A percentile compares a stretch with the other conserved stretches of the same genome.
These are phyloP conservation scores for Hypoxylon sp. DNA, from an alignment of 2,329 filamentous ascomycete genomes.

Conservation along the genomic window DNA sequence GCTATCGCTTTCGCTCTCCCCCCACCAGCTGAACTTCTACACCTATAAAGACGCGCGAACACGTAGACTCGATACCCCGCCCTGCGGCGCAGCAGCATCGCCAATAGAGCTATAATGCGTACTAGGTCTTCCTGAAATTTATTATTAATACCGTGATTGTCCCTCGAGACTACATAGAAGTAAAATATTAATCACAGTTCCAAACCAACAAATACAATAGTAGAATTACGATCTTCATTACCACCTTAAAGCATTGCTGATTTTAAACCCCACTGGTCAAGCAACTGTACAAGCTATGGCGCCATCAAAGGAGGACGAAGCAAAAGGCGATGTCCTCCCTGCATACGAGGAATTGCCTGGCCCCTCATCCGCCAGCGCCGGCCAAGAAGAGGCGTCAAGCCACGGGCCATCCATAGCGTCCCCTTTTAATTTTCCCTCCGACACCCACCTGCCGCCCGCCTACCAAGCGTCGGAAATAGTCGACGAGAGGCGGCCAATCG, in stretches of 20 bases:
- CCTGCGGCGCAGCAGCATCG: conserved; percentile 20
- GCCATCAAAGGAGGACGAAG: conserved; percentile 26
- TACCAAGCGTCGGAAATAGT: conserved; percentile 17
- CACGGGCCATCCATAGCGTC: conserved; percentile 53
- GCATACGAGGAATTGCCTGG: conserved; percentile 42
- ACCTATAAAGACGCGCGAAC: not conserved
- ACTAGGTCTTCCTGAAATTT: not conserved
- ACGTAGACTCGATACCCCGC: conserved; percentile 12
- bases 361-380: conserved; percentile 6
- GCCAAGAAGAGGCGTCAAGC: conserved; percentile 14
- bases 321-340: conserved; percentile 36
- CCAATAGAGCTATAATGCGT: not conserved
- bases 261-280: not conserved
- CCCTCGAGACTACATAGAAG: not conserved
- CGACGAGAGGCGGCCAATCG: conserved; percentile 54
- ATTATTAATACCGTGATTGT: conserved; percentile 20
- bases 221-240: not conserved
- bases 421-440: conserved; percentile 60
- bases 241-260: not conserved
- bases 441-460: conserved; percentile 54
- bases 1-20: conserved; percentile 15
- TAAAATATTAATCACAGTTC: not conserved
- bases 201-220: not conserved
- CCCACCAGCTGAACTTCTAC: not conserved
- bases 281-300: conserved; percentile 14